Percentiles rank a stretch among this genome's conserved stretches.
phyloP scores from a whole-genome alignment of 1,139 yeast genomes.

The Yamadazyma taylorii region DNA sequence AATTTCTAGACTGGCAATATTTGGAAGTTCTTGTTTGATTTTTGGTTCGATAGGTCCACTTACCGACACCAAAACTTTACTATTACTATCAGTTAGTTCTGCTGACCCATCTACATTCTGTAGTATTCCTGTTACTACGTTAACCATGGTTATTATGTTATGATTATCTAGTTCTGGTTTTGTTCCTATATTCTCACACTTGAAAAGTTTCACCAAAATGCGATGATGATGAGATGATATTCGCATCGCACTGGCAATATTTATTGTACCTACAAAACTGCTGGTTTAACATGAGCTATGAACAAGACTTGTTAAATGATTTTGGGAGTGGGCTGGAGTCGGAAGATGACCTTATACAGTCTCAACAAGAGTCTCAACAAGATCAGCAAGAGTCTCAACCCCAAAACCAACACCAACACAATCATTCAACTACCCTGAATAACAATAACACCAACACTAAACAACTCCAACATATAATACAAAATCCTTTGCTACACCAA shows the following conservation, averaged over 20 bases:
- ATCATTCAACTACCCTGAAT: no score
- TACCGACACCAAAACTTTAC: conserved; percentile 71
- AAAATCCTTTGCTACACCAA: conserved; percentile 1
- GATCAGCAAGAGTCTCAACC: no score
- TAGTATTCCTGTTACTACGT: conserved; percentile 34
- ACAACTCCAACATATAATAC: no score
- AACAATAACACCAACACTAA: no score
- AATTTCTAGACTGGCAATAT: conserved; percentile 75
- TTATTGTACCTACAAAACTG: no score
- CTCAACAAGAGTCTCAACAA: no score
- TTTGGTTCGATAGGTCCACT: conserved; percentile 92
- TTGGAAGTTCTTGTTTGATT: conserved; percentile 81
- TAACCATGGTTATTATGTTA: conserved; percentile 9
- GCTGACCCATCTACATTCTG: conserved; percentile 81
- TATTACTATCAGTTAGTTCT: conserved; percentile 46
- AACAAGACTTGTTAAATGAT: conserved; percentile 36
- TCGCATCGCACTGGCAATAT: not conserved
- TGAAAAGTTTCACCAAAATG: not conserved
- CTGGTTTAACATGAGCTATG: conserved; percentile 33
- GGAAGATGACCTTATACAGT: conserved; percentile 5
- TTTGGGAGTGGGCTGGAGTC: conserved; percentile 27
- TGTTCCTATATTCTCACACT: no score
- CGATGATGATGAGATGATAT: not conserved
- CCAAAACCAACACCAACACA: no score
- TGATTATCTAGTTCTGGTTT: no score